Evolutionary conservation across 768 basidiomycete genomes (phyloP), one percentile per base, ranked within the genome.

Genomic region (Mycena vitilis): DNA sequence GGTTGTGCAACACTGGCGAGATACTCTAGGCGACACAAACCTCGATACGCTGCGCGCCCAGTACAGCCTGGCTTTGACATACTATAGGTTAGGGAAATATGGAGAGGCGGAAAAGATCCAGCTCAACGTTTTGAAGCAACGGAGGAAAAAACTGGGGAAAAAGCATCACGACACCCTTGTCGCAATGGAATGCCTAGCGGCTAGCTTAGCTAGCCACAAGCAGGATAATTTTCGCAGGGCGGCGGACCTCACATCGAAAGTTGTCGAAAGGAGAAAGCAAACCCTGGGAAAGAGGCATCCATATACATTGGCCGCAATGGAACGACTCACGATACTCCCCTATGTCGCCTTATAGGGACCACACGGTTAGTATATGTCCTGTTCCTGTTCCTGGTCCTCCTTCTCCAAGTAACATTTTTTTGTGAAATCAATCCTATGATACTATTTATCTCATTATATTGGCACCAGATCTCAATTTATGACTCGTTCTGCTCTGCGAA

Each of bases 261-360:
- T 62, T 23, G 25, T 62, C 45, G 61, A 16, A 44, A 23, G 40
- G 40, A 42, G 61, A 40, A 62, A 62, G 61, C 6, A 2, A 18
- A 23, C 52, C 25, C 30, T 62, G 16, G 61, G 61, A 42, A 62
- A 62, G 25, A 36, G 12, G 2, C 61, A 62, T 62, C 61, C 61
- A 20, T 54, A 62, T 54, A 62, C 61, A 53, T 1, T 52, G 52
- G 61, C 61, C 30, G 49, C 52, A 36, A 54, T 53, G 52, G 61
- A 60, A n/a, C 34, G 59, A 22, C 48, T 60, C 34, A 51, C 51
- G 44, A 47, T 60, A n/a, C 60, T 60, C 45, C 56, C n/a, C n/a
- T n/a, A n/a, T n/a, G n/a, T n/a, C n/a, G n/a, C n/a, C n/a, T n/a
- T n/a, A n/a, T n/a, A n/a, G n/a, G n/a, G n/a, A n/a, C n/a, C n/a